phyloP scores from a whole-genome alignment of 2,329 filamentous ascomycete genomes.

The Alternaria brassicae region DNA sequence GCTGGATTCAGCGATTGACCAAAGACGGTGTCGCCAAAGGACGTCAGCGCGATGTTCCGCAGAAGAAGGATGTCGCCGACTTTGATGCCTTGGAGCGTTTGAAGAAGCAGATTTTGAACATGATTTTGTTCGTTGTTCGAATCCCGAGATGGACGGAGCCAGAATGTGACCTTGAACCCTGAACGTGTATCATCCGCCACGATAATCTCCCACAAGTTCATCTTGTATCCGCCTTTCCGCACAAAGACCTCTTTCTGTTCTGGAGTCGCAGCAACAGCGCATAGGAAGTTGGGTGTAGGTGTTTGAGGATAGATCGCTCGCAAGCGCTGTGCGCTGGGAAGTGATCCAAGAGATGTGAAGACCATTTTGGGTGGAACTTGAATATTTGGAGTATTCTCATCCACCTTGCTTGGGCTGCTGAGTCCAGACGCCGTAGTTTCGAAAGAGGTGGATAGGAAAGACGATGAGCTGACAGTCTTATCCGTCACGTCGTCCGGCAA shows the following conservation, averaged over 20 bases:
- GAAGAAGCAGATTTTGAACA: slow-evolving; percentile 47
- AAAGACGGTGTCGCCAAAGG: slow-evolving; percentile 79
- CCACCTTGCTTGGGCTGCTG: slow-evolving; percentile 31
- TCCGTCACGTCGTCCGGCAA: slow-evolving; percentile 29
- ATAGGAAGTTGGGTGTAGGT: slow-evolving; percentile 82
- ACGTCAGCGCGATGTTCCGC: slow-evolving; percentile 77
- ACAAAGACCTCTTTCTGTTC: slow-evolving; percentile 73
- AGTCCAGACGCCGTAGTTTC: slow-evolving; percentile 41
- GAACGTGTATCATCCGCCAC: slow-evolving; percentile 86
- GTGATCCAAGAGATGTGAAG: slow-evolving; percentile 69
- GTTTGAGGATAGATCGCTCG: slow-evolving; percentile 76
- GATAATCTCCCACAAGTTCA: slow-evolving; percentile 46
- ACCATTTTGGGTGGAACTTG: slow-evolving; percentile 39
- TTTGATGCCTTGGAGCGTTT: slow-evolving; percentile 59
- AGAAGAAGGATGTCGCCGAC: slow-evolving; percentile 80
- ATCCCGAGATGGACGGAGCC: slow-evolving; percentile 63
- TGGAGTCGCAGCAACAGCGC: slow-evolving; percentile 75
- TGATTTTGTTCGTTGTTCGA: slow-evolving; percentile 21
- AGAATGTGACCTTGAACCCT: slow-evolving; percentile 84
- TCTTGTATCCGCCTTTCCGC: slow-evolving; percentile 64
- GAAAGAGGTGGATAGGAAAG: slow-evolving; percentile 48
- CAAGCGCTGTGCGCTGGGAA: slow-evolving; percentile 73
- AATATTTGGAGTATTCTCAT: slow-evolving; percentile 11
- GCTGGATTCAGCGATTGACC: slow-evolving; percentile 79
- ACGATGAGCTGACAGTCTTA: slow-evolving; percentile 40